These are phyloP conservation scores for Pinus albicaulis DNA, from an alignment of 75 land plant genomes.

Conservation along the genomic window DNA sequence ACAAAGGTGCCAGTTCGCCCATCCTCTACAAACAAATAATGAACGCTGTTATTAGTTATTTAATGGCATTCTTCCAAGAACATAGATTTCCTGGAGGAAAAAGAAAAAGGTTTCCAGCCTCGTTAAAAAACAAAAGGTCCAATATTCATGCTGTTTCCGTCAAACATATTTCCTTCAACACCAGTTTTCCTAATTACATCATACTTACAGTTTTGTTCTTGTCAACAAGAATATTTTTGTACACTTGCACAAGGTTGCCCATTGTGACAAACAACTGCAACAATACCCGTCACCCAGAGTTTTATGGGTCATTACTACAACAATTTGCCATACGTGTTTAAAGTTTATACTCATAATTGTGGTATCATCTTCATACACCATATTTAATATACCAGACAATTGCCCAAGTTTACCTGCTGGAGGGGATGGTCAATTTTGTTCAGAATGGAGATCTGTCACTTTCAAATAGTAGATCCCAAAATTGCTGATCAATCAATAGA, in stretches of 20 bases:
- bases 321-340: too few species aligned
- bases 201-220: neutral
- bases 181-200: neutral
- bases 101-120: neutral
- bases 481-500: too few species aligned
- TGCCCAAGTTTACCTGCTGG: too few species aligned
- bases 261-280: neutral
- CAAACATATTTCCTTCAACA: neutral
- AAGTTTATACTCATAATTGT: too few species aligned
- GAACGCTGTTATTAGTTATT: neutral
- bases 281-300: neutral
- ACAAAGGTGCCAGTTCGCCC: conserved; percentile 78
- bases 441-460: too few species aligned
- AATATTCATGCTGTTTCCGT: neutral
- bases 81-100: neutral
- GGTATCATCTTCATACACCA: too few species aligned
- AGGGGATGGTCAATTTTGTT: too few species aligned
- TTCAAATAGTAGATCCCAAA: too few species aligned
- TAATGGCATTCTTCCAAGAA: neutral
- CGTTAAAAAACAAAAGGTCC: neutral
- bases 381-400: too few species aligned
- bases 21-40: conserved; percentile 54
- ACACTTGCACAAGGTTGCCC: neutral
- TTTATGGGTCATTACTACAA: too few species aligned
- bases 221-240: neutral